Base-by-base conservation (phyloP, 768 basidiomycete species). In the Phaeolepiota aurea region DNA sequence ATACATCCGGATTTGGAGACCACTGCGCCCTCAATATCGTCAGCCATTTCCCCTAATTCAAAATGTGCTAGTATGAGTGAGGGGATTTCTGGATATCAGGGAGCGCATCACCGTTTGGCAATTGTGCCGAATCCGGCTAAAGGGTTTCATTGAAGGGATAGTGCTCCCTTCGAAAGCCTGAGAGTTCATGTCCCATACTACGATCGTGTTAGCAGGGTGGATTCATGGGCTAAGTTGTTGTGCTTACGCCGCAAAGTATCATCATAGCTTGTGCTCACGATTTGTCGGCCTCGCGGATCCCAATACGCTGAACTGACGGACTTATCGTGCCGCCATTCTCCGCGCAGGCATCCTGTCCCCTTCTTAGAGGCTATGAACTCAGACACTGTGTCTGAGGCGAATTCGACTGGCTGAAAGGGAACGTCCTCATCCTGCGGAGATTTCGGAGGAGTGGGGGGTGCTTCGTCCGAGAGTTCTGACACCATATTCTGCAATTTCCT, bases 251-350 rank as follows among this genome's bases (percentile, higher is more conserved):
- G 68, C 23, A 91, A 47, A 2, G 71, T 74, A 60, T 91, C 80
- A 48, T 91, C 88, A 48, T 91, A 91, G 54, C 81, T 80, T 3
- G 88, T 91, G 56, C 85, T 88, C 36, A 90, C 79, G 44, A 91
- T 79, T 38, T 75, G 68, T 19, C 83, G 73, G 2, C 88, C 88
- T 42, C 80, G 67, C 2, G 87, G 76, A 57, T 90, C 87, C 88
- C 88, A 91, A 49, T 82, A 89, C 0, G 84, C 88, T 12, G 88
- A 79, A 46, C 81, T 89, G 33, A 78, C 84, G 12, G 84, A 83
- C 55, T 86, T 85, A 42, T 75, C 71, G 52, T 91, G 88, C 11
- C 55, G 56, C 68, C 74, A 82, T 50, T 82, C 77, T 2, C 68
- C 82, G 3, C 83, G 77, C 20, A 87, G 58, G 14, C 63, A 60